These are phyloP conservation scores for Ogataea paraovalis DNA, from an alignment of 805 yeast species.

Conservation along the genomic window DNA sequence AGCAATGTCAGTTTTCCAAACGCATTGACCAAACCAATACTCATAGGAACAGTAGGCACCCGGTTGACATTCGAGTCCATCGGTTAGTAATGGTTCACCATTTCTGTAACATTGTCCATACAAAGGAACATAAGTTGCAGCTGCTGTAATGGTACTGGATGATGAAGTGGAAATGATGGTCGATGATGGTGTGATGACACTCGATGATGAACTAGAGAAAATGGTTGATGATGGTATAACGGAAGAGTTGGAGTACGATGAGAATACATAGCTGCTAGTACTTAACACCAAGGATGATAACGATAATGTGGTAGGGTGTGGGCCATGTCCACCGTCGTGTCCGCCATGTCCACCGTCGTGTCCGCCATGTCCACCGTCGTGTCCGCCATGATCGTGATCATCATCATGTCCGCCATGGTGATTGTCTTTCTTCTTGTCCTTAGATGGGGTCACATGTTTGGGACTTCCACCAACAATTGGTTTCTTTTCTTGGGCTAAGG, in stretches of 20 bases:
- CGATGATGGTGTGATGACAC: not conserved
- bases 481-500: not conserved
- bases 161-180: not conserved
- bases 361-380: no score
- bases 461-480: no score
- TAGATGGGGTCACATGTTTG: no score
- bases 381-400: not conserved
- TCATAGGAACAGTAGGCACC: slow-evolving; percentile 7
- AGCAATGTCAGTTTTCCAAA: slow-evolving; percentile 1
- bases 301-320: not conserved
- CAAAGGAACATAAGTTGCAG: slow-evolving; percentile 4
- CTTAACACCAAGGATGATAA: not conserved
- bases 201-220: slow-evolving; percentile 1
- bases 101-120: slow-evolving; percentile 8
- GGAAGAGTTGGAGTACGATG: not conserved
- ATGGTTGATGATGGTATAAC: not conserved
- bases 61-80: slow-evolving; percentile 6
- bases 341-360: no score
- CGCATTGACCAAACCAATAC: slow-evolving; percentile 11
- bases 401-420: not conserved
- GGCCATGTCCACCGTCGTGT: not conserved
- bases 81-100: slow-evolving; percentile 3
- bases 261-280: not conserved
- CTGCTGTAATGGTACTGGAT: not conserved
- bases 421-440: not conserved